Conservation (phyloP, 2,329 filamentous ascomycete species). For the Neoscytalidium dimidiatum region DNA sequence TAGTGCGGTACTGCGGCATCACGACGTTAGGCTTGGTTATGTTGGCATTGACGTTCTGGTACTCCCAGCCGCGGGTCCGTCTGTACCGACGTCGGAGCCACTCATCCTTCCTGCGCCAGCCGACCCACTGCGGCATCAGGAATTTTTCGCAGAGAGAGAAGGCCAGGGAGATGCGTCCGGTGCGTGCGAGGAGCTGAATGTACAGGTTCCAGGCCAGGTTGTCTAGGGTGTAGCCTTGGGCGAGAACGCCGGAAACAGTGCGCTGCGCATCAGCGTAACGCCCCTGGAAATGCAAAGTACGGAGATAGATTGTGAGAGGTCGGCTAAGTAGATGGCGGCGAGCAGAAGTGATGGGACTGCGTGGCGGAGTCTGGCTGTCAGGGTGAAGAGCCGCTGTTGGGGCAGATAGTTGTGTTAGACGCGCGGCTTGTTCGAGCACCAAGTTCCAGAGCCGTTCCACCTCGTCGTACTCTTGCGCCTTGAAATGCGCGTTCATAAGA, state of each 20-base stretch:
- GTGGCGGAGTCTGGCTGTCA: conserved; percentile 13
- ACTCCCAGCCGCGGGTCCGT: conserved; percentile 28
- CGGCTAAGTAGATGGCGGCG: conserved; percentile 53
- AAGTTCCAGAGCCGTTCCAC: conserved; percentile 69
- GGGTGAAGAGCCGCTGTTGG: conserved; percentile 24
- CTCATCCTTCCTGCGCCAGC: conserved; percentile 58
- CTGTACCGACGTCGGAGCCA: conserved; percentile 27
- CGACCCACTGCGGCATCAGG: conserved; percentile 77
- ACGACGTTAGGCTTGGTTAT: conserved; percentile 30
- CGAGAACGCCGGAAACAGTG: conserved; percentile 58
- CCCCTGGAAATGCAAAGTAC: conserved; percentile 54
- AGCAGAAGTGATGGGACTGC: conserved; percentile 25
- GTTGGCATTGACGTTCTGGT: conserved; percentile 32
- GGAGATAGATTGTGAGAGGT: conserved; percentile 55
- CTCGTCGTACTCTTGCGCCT: conserved; percentile 58
- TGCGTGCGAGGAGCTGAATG: conserved; percentile 66
- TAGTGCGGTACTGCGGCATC: conserved; percentile 46
- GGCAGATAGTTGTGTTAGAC: conserved; percentile 34
- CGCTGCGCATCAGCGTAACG: conserved; percentile 38
- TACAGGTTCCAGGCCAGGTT: conserved; percentile 80
- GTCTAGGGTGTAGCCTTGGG: conserved; percentile 72
- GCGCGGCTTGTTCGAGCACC: conserved; percentile 41
- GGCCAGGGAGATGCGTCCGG: conserved; percentile 63
- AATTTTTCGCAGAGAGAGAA: conserved; percentile 74
- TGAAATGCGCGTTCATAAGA: conserved; percentile 68